phyloP scores from a whole-genome alignment of 2,329 filamentous ascomycete genomes.

The Tolypocladium endophyticum region DNA sequence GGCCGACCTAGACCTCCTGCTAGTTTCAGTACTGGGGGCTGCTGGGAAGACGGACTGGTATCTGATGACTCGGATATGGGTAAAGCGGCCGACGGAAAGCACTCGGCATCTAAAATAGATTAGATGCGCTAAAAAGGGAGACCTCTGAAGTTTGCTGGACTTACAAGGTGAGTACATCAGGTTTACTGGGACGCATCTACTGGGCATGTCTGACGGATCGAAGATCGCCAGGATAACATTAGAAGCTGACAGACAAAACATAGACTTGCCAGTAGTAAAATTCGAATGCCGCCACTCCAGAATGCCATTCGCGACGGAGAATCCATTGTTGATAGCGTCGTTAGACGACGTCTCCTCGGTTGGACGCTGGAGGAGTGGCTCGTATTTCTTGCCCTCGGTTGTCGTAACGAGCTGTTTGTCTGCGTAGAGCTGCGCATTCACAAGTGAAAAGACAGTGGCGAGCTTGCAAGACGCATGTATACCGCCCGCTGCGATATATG shows the following conservation, averaged over 20 bases:
- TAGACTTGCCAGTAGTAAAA: background rate
- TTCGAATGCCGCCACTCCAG: background rate
- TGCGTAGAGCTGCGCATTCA: background rate
- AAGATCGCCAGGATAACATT: background rate
- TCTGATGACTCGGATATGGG: background rate
- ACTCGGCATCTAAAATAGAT: background rate
- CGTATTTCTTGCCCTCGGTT: background rate
- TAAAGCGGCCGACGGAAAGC: background rate
- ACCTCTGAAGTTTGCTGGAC: too few species aligned
- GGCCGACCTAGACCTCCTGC: background rate
- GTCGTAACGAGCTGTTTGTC: background rate
- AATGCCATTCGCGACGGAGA: background rate
- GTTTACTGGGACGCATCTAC: background rate
- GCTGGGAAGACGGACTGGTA: background rate
- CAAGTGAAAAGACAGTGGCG: background rate
- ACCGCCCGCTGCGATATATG: background rate
- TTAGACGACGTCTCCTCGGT: background rate
- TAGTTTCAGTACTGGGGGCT: too few species aligned
- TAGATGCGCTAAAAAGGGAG: background rate
- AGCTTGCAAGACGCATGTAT: background rate
- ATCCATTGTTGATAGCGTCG: background rate
- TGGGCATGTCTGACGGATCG: background rate
- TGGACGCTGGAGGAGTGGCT: background rate
- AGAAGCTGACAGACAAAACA: background rate
- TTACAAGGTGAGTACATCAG: background rate